Conservation (phyloP, 805 yeast species). For the Sugiyamaella lignohabitans region DNA sequence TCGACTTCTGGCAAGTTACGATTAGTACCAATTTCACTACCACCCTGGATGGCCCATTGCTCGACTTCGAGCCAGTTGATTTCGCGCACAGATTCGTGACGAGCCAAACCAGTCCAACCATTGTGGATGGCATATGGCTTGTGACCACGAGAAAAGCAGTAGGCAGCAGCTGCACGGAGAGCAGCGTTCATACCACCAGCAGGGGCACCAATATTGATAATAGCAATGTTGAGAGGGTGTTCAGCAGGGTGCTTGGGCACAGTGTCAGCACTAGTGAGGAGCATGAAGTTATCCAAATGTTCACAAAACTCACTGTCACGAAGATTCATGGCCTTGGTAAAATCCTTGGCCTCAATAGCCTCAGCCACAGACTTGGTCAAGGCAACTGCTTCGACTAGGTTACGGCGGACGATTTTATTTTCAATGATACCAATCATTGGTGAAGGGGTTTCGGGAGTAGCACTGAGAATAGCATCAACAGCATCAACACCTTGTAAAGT, state of each 20-base stretch:
- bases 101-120: conserved; percentile 85
- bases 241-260: conserved; percentile 52
- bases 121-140: conserved; percentile 83
- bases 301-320: conserved; percentile 88
- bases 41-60: conserved; percentile 85
- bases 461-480: conserved; percentile 81
- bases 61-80: conserved; percentile 81
- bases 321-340: conserved; percentile 76
- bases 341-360: conserved; percentile 74
- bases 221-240: conserved; percentile 67
- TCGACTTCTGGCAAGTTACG: conserved; percentile 77
- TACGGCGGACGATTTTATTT: conserved; percentile 77
- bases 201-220: conserved; percentile 93
- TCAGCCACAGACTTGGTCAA: conserved; percentile 84
- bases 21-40: conserved; percentile 96
- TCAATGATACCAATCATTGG: conserved; percentile 90
- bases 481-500: conserved; percentile 98
- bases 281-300: conserved; percentile 63
- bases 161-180: conserved; percentile 80
- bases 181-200: conserved; percentile 96
- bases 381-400: conserved; percentile 83
- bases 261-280: conserved; percentile 63
- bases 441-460: conserved; percentile 86
- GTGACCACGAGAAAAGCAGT: conserved; percentile 87
- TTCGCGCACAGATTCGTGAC: conserved; percentile 76